A percentile compares a stretch with the other conserved stretches of the same genome.
Evolutionary conservation across 2,329 filamentous ascomycete genomes (phyloP).

Genomic region (Colletotrichum horii): DNA sequence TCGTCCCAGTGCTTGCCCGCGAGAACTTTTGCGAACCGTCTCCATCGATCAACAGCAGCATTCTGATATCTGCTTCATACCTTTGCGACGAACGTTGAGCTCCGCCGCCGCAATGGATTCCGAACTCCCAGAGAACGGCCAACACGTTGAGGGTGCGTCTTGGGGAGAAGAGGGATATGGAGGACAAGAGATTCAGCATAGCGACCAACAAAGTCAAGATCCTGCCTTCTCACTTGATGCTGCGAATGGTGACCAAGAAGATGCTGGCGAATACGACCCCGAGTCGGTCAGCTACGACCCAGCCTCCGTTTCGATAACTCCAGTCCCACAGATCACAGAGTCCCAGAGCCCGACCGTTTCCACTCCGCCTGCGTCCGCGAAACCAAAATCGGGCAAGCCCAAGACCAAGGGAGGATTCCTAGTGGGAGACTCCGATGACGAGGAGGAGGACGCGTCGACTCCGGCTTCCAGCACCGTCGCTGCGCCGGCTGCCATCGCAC

Average conservation of each 20-base stretch:
- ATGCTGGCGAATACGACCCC: constrained; percentile 56
- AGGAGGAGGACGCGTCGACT: constrained; percentile 49
- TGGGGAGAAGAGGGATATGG: constrained; percentile 61
- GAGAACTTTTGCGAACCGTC: background rate
- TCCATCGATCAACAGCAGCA: background rate
- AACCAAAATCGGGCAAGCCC: constrained; percentile 51
- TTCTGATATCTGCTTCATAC: background rate
- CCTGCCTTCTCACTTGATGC: constrained; percentile 46
- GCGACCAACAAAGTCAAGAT: constrained; percentile 59
- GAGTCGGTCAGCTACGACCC: constrained; percentile 52
- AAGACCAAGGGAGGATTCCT: constrained; percentile 66
- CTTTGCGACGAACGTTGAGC: background rate
- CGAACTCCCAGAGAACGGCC: constrained; percentile 21
- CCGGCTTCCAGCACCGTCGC: constrained; percentile 5
- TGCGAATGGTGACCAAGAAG: constrained; percentile 45
- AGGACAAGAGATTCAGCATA: constrained; percentile 59
- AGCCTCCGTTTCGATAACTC: constrained; percentile 53
- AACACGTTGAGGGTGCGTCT: constrained; percentile 43
- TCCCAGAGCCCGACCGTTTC: constrained; percentile 31
- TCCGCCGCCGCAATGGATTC: constrained; percentile 14
- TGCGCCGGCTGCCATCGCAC: background rate
- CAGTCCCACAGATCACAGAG: constrained; percentile 31
- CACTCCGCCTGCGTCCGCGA: constrained; percentile 10
- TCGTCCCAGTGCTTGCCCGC: background rate
- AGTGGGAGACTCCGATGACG: constrained; percentile 64